These are phyloP conservation scores for Alloascoidea africana DNA, from an alignment of 805 yeast genomes.

Conservation along the genomic window DNA sequence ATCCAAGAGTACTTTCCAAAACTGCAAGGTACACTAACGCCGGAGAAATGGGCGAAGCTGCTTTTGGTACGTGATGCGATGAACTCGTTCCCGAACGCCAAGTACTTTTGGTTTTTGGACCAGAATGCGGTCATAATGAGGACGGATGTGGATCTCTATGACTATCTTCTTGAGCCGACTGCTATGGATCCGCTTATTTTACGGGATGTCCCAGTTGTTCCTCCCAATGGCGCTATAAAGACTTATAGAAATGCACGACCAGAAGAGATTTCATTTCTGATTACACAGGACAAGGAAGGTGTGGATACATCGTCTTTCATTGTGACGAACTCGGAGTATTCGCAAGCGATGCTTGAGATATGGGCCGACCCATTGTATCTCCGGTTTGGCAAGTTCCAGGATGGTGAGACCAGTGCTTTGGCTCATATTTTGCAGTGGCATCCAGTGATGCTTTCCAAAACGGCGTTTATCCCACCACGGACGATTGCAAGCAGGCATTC, in stretches of 20 bases:
- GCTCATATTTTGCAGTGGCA: constrained; percentile 95
- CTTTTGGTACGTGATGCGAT: constrained; percentile 73
- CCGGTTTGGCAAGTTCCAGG: constrained; percentile 42
- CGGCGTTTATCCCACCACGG: constrained; percentile 58
- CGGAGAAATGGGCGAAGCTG: constrained; percentile 46
- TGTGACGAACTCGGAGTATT: constrained; percentile 47
- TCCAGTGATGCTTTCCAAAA: constrained; percentile 57
- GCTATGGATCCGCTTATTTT: constrained; percentile 47
- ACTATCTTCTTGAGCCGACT: constrained; percentile 44
- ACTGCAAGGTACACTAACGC: constrained; percentile 21
- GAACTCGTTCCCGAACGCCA: constrained; percentile 83
- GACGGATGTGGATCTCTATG: constrained; percentile 39
- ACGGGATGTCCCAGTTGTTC: constrained; percentile 58
- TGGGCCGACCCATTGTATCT: constrained; percentile 66
- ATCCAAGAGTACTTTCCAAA: constrained; percentile 57
- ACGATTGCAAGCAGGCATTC: constrained; percentile 6
- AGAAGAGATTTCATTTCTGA: constrained; percentile 36
- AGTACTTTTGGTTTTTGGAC: constrained; percentile 82
- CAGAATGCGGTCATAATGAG: constrained; percentile 61
- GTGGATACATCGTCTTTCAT: constrained; percentile 59
- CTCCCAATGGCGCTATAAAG: constrained; percentile 49
- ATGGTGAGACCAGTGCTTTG: constrained; percentile 37
- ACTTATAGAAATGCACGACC: constrained; percentile 52
- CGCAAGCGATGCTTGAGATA: constrained; percentile 59
- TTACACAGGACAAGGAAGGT: constrained; percentile 55